A percentile compares a stretch with the other conserved stretches of the same genome.
These are phyloP conservation scores for Cryptomeria japonica DNA, from an alignment of 75 land plant genomes.

Conservation along the genomic window DNA sequence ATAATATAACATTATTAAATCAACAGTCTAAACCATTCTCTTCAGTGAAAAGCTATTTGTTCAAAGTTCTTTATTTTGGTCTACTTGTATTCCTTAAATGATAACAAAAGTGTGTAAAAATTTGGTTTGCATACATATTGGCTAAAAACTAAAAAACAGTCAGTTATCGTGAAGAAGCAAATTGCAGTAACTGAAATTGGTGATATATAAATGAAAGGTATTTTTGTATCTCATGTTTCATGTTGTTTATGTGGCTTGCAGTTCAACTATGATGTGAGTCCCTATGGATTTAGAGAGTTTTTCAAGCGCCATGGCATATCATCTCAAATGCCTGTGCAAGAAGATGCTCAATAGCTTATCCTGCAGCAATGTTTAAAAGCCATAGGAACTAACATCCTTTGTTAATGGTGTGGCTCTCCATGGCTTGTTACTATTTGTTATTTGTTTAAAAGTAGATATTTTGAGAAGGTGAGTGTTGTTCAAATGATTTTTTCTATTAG, in stretches of 20 bases:
- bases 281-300: constrained; percentile 80
- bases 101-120: background rate
- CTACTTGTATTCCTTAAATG: background rate
- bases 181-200: background rate
- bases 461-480: background rate
- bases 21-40: background rate
- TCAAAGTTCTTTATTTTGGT: background rate
- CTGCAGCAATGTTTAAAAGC: background rate
- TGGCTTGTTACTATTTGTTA: background rate
- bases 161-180: background rate
- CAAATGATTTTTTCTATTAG: background rate
- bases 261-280: constrained; percentile 76
- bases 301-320: constrained; percentile 57
- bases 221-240: background rate
- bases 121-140: background rate
- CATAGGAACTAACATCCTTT: background rate
- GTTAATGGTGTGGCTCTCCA: background rate
- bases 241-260: constrained; percentile 27
- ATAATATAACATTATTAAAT: too few species aligned
- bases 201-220: too few species aligned
- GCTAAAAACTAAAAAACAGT: background rate
- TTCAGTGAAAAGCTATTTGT: constrained; percentile 1
- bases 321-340: constrained; percentile 3
- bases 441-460: background rate
- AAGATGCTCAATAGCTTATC: background rate